Evolutionary conservation across 306 rosid genomes (phyloP).

Genomic region (Quercus wislizeni): DNA sequence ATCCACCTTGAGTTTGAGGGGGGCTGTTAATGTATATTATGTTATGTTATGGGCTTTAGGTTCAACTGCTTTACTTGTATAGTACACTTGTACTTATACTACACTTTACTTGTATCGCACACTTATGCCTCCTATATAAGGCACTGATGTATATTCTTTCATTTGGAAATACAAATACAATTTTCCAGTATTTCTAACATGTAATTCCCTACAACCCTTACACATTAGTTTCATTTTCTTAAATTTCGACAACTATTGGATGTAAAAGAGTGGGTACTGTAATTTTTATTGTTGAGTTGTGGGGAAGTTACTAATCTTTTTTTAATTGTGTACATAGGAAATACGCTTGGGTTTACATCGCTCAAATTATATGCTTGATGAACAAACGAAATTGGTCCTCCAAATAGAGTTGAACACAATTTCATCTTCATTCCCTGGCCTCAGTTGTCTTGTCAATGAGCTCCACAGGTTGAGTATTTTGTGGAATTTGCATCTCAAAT

Average conservation of each 20-base stretch:
- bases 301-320: conserved; percentile 20
- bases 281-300: background rate
- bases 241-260: background rate
- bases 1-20: no score
- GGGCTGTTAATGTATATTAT: no score
- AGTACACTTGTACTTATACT: no score
- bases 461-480: conserved; percentile 65
- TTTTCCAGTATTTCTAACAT: no score
- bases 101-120: no score
- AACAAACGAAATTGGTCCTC: conserved; percentile 66
- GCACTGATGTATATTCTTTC: no score
- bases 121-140: no score
- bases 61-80: no score
- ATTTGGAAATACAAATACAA: no score
- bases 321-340: conserved; percentile 46
- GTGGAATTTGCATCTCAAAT: conserved; percentile 12
- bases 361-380: conserved; percentile 97
- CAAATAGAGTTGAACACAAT: conserved; percentile 90
- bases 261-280: background rate
- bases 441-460: conserved; percentile 56
- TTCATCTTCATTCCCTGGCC: conserved; percentile 83
- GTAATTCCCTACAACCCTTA: background rate
- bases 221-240: background rate
- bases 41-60: no score
- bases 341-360: conserved; percentile 94